A percentile compares a stretch with the other conserved stretches of the same genome.
Conservation (phyloP, 345 rosid genomes). For the Eutrema heterophyllum region DNA sequence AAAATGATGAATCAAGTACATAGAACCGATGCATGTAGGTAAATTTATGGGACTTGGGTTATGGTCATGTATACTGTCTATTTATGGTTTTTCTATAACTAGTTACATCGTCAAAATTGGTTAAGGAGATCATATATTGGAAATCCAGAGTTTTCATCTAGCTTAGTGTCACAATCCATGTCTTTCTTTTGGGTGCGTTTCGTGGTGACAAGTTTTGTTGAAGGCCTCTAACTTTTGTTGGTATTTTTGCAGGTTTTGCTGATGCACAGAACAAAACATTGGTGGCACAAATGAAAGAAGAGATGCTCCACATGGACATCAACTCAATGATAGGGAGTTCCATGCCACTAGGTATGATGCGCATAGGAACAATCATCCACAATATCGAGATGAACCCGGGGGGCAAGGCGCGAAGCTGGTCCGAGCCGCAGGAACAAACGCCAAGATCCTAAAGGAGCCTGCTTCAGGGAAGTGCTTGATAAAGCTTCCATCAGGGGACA, state of each 20-base stretch:
- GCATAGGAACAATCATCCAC: slow-evolving; percentile 87
- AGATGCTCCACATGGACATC: slow-evolving; percentile 65
- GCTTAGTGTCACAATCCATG: background rate
- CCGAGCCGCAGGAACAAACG: slow-evolving; percentile 75
- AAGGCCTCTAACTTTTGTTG: background rate
- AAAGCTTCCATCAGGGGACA: slow-evolving; percentile 67
- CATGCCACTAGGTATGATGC: slow-evolving; percentile 81
- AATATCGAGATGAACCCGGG: slow-evolving; percentile 79
- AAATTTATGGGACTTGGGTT: background rate
- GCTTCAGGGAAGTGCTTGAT: slow-evolving; percentile 43
- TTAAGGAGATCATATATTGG: background rate
- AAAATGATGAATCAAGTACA: background rate
- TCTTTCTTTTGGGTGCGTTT: background rate
- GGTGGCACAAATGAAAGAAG: slow-evolving; percentile 51
- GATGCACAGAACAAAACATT: slow-evolving; percentile 37
- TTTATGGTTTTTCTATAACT: background rate
- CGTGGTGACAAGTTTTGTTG: background rate
- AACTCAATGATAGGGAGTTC: slow-evolving; percentile 82
- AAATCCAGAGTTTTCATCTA: slow-evolving; percentile 1
- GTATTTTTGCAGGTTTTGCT: slow-evolving; percentile 21
- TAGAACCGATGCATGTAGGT: background rate
- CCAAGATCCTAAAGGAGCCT: slow-evolving; percentile 85
- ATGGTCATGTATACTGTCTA: background rate
- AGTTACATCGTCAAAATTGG: background rate
- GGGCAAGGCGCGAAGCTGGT: slow-evolving; percentile 87